phyloP scores from a whole-genome alignment of 495 filamentous ascomycete genomes.

The Hypoxylon cercidicola region DNA sequence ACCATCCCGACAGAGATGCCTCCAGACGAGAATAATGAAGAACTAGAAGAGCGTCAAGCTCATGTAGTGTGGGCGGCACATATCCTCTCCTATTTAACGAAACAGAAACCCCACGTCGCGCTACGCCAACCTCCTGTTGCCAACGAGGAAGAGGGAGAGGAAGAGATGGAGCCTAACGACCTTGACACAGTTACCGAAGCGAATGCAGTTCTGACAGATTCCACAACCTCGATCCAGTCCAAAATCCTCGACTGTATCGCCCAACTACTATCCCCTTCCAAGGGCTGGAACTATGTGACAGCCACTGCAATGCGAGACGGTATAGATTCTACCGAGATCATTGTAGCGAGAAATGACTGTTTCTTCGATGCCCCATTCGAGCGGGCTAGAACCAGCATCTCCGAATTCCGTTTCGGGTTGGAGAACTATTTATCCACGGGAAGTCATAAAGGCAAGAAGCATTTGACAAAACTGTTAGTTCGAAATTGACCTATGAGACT shows the following conservation, averaged over 20 bases:
- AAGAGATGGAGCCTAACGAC: slow-evolving; percentile 2
- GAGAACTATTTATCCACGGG: neutral
- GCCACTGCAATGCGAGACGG: slow-evolving; percentile 18
- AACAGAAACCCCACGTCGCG: neutral
- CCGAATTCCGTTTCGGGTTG: neutral
- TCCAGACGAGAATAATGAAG: neutral
- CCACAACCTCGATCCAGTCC: slow-evolving; percentile 2
- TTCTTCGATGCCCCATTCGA: neutral
- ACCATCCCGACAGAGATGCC: neutral
- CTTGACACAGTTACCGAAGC: slow-evolving; percentile 8
- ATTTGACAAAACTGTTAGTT: neutral
- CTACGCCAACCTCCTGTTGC: neutral
- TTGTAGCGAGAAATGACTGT: slow-evolving; percentile 23
- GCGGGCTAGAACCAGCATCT: neutral
- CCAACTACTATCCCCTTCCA: slow-evolving; percentile 26
- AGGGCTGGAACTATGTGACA: slow-evolving; percentile 30
- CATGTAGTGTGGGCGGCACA: slow-evolving; percentile 6
- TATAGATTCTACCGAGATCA: slow-evolving; percentile 10
- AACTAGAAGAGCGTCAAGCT: neutral
- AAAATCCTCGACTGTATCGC: slow-evolving; percentile 33
- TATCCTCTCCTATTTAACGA: slow-evolving; percentile 8
- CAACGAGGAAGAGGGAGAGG: neutral
- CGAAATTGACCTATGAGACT: too few species aligned
- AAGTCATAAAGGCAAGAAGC: neutral
- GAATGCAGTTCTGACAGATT: slow-evolving; percentile 7